Conservation (phyloP, 352 stramenopile genomes). For the Halophytophthora batemanensis region DNA sequence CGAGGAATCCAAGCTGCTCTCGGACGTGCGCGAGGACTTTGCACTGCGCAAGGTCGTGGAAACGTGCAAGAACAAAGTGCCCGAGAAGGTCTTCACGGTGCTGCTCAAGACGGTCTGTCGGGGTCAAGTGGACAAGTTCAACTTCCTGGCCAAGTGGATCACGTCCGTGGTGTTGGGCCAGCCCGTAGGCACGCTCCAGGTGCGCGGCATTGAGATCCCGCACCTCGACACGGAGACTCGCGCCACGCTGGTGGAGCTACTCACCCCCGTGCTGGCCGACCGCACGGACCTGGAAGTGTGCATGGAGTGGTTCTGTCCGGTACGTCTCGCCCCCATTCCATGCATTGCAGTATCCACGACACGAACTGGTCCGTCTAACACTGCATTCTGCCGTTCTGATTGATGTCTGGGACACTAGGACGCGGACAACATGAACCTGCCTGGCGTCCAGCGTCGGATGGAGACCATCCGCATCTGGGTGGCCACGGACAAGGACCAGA, state of each 20-base stretch:
- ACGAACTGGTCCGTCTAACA: constrained; percentile 13
- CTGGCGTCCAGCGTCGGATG: constrained; percentile 52
- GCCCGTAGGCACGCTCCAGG: constrained; percentile 59
- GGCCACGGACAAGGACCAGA: constrained; percentile 82
- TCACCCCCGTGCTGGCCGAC: constrained; percentile 80
- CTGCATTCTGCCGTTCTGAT: background rate
- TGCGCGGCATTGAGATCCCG: constrained; percentile 85
- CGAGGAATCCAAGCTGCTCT: constrained; percentile 73
- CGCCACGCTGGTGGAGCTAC: constrained; percentile 61
- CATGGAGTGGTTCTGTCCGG: constrained; percentile 87
- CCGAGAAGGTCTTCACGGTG: constrained; percentile 78
- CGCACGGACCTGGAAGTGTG: constrained; percentile 82
- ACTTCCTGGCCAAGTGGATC: constrained; percentile 87
- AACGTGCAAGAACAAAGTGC: constrained; percentile 67
- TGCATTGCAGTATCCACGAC: constrained; percentile 6
- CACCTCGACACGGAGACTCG: constrained; percentile 72
- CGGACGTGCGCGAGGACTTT: constrained; percentile 82
- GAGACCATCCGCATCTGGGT: constrained; percentile 88
- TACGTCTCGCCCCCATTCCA: constrained; percentile 25
- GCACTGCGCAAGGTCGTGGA: constrained; percentile 76
- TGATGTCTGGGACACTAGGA: constrained; percentile 40
- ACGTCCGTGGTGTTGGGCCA: constrained; percentile 70
- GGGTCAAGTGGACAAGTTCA: constrained; percentile 87
- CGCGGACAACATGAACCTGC: constrained; percentile 54
- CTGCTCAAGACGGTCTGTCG: constrained; percentile 83